Evolutionary conservation across 1,284 basidiomycete species (phyloP), one percentile per base, ranked within the genome.

Genomic region (Puccinia brachypodii): DNA sequence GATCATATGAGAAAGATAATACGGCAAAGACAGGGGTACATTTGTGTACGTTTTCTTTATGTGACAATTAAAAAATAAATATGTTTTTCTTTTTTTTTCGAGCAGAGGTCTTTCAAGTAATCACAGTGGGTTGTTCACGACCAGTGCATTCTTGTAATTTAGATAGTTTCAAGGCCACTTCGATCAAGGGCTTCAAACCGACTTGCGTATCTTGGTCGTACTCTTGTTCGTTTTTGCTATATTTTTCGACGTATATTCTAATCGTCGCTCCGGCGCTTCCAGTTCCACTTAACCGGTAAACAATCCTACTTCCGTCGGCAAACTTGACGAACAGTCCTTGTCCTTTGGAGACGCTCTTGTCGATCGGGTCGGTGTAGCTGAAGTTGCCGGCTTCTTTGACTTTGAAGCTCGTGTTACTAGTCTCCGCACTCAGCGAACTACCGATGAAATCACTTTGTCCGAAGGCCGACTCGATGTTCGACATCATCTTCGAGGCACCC

Each of bases 321-420:
- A 99, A 99, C 83, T 90, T 91, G 86, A 98, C 91, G 87, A 96
- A 93, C 85, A 98, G 92, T 7, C 97, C 97, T 87, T 99, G 97
- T 88, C 98, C 98, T 88, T 92, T 93, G 84, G 92, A 94, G 83
- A 98, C 91, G 76, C 93, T 94, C 79, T 92, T 89, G 87, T 99
- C 97, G 87, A 99, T 98, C 28, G 96, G 97, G 88, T 99, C 97
- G 62, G 92, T 97, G 90, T 99, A 99, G 86, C 92, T 90, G 87
- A 99, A 99, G 89, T 96, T 92, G 88, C 92, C 92, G 60, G 92
- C 89, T 42, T 91, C 90, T 33, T 90, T 90, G 83, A 98, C 92
- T 82, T 90, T 92, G 89, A 97, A 99, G 78, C 89, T 89, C 74
- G 91, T 90, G 56, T 88, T 89, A 0, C 93, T 91, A 76, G 91